Evolutionary conservation across 2,329 filamentous ascomycete genomes (phyloP).

Genomic region (Botrytis elliptica): DNA sequence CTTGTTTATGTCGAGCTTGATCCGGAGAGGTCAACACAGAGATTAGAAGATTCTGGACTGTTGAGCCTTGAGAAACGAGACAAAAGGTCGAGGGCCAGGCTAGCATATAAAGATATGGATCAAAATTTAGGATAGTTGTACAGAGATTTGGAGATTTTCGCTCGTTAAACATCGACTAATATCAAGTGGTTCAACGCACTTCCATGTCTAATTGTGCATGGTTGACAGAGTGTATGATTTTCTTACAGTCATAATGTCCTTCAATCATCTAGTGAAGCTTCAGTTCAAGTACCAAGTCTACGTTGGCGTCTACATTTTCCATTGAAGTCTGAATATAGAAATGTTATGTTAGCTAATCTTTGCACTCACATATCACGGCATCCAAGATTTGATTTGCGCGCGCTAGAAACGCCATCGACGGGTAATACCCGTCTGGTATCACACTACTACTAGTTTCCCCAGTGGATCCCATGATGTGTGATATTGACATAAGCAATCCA

Average conservation of each 20-base stretch:
- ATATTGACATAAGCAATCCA: background rate
- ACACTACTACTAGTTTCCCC: background rate
- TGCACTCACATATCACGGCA: background rate
- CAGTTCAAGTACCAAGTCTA: background rate
- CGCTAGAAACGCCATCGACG: background rate
- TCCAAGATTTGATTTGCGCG: background rate
- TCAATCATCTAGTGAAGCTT: background rate
- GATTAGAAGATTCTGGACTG: background rate
- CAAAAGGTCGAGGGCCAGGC: background rate
- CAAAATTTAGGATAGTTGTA: background rate
- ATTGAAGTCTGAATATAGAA: background rate
- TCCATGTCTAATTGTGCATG: background rate
- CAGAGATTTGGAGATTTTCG: background rate
- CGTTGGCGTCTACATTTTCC: background rate
- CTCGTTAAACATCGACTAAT: background rate
- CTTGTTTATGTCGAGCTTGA: background rate
- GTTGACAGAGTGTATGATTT: background rate
- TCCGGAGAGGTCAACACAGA: background rate
- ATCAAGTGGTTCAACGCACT: no score
- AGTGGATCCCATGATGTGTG: background rate
- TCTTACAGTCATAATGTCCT: background rate
- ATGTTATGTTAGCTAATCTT: background rate
- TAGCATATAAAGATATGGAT: background rate
- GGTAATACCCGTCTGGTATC: background rate
- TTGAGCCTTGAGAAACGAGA: background rate